Evolutionary conservation across 768 basidiomycete genomes (phyloP), one percentile per base, ranked within the genome.

Genomic region (Russula emetica): DNA sequence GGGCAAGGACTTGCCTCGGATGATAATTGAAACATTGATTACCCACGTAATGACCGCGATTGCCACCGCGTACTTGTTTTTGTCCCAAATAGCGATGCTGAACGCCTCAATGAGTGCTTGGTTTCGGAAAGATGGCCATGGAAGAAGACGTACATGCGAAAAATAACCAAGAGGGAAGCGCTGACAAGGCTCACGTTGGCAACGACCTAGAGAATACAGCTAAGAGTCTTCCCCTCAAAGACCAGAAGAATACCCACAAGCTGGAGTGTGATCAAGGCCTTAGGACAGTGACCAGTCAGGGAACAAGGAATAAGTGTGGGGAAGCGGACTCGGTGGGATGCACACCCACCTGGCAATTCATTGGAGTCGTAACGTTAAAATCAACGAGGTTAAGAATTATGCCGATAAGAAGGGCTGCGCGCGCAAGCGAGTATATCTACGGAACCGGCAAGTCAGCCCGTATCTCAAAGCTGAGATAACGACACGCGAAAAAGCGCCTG

Each of bases 401-500:
- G 26, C 20, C 1, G 5, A 45, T 0, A 22, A 57, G 42, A 20
- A 28, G 20, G 18, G 42, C 8, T 8, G 30, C 5, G 20, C 55
- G 55, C 11, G 55, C 14, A n/a, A 45, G 42, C 11, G 40, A 57
- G 55, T 57, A 57, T 0, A 57, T 44, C 55, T 57, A 45, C 20
- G 9, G 5, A 53, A 18, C 5, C n/a, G 40, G 24, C 16, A 8
- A 26, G 7, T 42, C 7, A 28, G 38, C 40, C 38, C 2, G 3
- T 16, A 18, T 24, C 24, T 28, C 18, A 20, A 42, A 42, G 14
- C 13, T 13, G 22, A 9, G 14, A 50, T 2, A 18, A 7, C 18
- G 14, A 11, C 11, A 36, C 11, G 32, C 9, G 6, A 24, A 36
- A 34, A 36, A 36, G 36, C 22, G 54, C 8, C 22, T 11, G 22